Percentiles rank a stretch among this genome's conserved stretches.
Conservation (phyloP, 2,329 filamentous ascomycete genomes). For the Pyrenophora seminiperda region DNA sequence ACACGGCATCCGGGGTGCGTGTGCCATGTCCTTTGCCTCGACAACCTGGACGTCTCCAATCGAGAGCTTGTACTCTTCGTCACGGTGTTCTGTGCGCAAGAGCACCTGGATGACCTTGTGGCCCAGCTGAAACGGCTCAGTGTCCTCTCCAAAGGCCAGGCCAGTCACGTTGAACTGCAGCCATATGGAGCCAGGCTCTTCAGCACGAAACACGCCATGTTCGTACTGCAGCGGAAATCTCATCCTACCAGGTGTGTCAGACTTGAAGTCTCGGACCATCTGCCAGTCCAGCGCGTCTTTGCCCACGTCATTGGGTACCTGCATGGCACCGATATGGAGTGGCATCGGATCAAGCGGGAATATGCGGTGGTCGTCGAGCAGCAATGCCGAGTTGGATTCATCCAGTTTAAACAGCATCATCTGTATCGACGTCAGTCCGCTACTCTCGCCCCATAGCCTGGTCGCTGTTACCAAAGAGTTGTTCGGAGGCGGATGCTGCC, state of each 20-base stretch:
- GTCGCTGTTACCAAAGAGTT: constrained; percentile 35
- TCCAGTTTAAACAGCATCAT: constrained; percentile 33
- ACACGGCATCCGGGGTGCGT: constrained; percentile 37
- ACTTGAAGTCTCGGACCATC: constrained; percentile 9
- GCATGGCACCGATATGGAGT: constrained; percentile 27
- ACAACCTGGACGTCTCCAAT: constrained; percentile 36
- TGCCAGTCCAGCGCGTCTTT: constrained; percentile 17
- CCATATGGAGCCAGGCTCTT: constrained; percentile 18
- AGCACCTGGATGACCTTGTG: constrained; percentile 37
- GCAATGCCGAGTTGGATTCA: constrained; percentile 13
- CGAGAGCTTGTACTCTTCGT: constrained; percentile 2
- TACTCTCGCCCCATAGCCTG: too few species aligned
- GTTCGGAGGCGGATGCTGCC: constrained; percentile 26
- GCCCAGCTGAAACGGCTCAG: constrained; percentile 15
- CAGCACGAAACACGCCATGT: constrained; percentile 28
- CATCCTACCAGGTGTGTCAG: constrained; percentile 15
- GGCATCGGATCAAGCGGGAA: constrained; percentile 32
- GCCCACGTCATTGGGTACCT: constrained; percentile 26
- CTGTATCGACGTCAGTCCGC: constrained; percentile 13
- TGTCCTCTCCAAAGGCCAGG: constrained; percentile 8
- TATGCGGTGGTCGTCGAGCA: constrained; percentile 31
- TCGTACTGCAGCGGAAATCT: constrained; percentile 34
- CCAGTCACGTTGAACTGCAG: constrained; percentile 40
- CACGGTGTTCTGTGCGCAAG: constrained; percentile 16
- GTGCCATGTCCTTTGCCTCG: constrained; percentile 19